Conservation (phyloP, 2,329 filamentous ascomycete species). For the Fusarium pilosicola region DNA sequence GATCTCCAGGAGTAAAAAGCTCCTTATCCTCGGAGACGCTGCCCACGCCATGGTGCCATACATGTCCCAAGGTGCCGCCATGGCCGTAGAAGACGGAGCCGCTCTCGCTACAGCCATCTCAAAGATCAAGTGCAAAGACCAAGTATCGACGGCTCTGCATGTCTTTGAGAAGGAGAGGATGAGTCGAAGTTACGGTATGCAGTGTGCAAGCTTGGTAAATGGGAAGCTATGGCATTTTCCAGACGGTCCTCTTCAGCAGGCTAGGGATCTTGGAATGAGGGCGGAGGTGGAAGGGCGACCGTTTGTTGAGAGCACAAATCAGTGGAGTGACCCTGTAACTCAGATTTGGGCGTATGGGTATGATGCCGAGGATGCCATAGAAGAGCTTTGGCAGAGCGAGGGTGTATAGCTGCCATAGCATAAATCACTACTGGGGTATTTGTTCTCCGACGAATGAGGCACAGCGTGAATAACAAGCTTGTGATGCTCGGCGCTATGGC, state of each 20-base stretch:
- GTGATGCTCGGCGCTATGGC: background rate
- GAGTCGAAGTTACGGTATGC: conserved; percentile 12
- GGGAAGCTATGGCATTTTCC: conserved; percentile 8
- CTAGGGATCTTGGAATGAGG: conserved; percentile 5
- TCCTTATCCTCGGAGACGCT: background rate
- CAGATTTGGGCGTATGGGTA: conserved; percentile 12
- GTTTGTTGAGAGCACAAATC: conserved; percentile 7
- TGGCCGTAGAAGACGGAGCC: conserved; percentile 11
- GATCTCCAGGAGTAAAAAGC: conserved; percentile 1
- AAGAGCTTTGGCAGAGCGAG: background rate
- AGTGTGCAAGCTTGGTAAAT: background rate
- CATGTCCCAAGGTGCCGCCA: conserved; percentile 14
- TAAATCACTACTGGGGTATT: background rate
- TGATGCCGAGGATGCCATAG: background rate
- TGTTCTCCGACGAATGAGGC: background rate
- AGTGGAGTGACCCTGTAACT: conserved; percentile 5
- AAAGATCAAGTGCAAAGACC: background rate
- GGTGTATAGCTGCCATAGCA: rapidly evolving
- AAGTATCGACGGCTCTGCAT: background rate
- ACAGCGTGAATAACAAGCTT: background rate
- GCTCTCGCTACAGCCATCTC: background rate
- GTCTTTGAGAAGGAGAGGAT: conserved; percentile 4
- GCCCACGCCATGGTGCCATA: conserved; percentile 12
- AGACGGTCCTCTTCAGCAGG: background rate
- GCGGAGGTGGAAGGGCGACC: background rate